phyloP scores from a whole-genome alignment of 768 basidiomycete genomes.

The Cystofilobasidium bisporidii region DNA sequence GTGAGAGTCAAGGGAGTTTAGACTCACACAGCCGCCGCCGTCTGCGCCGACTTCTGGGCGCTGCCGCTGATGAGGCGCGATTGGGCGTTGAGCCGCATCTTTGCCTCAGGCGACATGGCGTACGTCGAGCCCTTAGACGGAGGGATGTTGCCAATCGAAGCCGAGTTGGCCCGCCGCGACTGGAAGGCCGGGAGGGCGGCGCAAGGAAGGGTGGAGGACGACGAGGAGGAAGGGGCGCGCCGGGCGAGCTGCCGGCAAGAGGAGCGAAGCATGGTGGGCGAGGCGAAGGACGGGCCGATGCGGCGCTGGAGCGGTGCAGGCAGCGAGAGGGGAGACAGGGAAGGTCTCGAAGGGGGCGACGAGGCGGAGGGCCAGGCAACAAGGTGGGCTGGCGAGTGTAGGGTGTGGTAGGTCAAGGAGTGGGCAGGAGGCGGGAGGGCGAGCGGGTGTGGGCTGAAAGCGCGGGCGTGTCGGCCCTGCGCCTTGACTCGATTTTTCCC shows the following conservation, averaged over 20 bases:
- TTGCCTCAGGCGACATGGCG: conserved; percentile 27
- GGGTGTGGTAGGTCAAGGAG: too few species aligned
- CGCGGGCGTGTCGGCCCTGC: too few species aligned
- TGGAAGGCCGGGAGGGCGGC: background rate
- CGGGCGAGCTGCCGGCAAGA: background rate
- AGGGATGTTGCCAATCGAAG: conserved; percentile 24
- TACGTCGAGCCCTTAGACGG: conserved; percentile 24
- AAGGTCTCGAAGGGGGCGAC: too few species aligned
- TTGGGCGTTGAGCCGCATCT: conserved; percentile 19
- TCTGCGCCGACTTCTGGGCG: background rate
- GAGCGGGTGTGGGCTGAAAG: too few species aligned
- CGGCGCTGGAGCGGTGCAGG: background rate
- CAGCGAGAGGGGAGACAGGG: background rate
- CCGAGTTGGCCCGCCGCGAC: background rate
- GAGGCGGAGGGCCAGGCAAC: too few species aligned
- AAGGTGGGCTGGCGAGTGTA: too few species aligned
- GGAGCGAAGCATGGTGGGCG: conserved; percentile 13
- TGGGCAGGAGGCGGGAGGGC: too few species aligned
- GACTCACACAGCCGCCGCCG: conserved; percentile 25
- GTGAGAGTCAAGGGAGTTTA: too few species aligned
- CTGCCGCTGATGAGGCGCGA: conserved; percentile 15
- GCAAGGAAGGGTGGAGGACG: background rate
- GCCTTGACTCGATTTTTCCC: too few species aligned
- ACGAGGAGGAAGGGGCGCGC: conserved; percentile 9
- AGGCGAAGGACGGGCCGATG: background rate